Percentiles rank a stretch among this genome's conserved stretches.
These are phyloP conservation scores for Pisolithus sp. DNA, from an alignment of 768 basidiomycete genomes.

Conservation along the genomic window DNA sequence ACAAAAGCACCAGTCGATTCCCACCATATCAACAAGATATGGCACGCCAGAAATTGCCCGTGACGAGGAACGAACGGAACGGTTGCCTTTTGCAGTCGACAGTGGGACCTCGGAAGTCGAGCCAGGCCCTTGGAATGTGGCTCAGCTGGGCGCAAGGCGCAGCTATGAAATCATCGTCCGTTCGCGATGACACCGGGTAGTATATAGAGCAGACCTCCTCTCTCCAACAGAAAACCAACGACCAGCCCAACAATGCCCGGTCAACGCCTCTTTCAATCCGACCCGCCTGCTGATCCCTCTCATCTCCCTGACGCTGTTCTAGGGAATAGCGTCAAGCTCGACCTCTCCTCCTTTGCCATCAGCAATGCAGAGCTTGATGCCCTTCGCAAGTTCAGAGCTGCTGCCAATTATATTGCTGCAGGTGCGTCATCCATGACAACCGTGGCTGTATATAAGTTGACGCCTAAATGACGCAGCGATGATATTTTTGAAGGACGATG, in stretches of 20 bases:
- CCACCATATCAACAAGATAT: no score
- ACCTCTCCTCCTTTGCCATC: constrained; percentile 39
- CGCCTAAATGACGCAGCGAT: constrained; percentile 43
- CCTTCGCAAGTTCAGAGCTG: constrained; percentile 48
- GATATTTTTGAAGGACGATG: constrained; percentile 78
- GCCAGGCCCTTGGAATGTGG: no score
- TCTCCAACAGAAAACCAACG: no score
- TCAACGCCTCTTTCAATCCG: constrained; percentile 50
- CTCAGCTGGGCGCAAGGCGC: no score
- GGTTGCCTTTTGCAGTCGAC: no score
- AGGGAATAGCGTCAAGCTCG: constrained; percentile 42
- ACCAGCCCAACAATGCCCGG: no score
- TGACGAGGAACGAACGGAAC: no score
- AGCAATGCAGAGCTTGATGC: constrained; percentile 44
- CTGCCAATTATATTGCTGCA: constrained; percentile 66
- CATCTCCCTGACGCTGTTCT: constrained; percentile 54
- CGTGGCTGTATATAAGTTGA: background rate
- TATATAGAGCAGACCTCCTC: background rate
- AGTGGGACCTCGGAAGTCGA: no score
- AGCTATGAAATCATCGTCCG: no score
- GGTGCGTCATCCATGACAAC: constrained; percentile 33
- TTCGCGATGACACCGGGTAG: no score
- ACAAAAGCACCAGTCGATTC: no score
- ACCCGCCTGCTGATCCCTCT: constrained; percentile 67
- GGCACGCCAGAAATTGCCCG: no score